Conservation (phyloP, 2,329 filamentous ascomycete species). For the Penicillium nordicum region DNA sequence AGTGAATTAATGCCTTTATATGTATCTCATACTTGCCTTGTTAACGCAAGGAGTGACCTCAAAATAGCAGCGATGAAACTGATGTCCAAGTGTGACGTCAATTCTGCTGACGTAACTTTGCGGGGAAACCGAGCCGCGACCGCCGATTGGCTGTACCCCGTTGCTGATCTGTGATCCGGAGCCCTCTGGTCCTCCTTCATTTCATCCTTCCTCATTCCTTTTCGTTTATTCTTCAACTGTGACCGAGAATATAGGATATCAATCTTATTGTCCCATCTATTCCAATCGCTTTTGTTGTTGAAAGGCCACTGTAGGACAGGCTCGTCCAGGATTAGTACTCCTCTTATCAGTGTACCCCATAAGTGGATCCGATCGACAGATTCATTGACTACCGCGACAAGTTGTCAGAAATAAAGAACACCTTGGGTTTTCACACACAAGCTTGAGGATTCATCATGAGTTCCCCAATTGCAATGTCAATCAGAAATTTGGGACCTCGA, state of each 20-base stretch:
- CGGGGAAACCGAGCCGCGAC: neutral
- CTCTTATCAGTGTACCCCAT: neutral
- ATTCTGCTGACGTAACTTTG: neutral
- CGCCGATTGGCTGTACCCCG: neutral
- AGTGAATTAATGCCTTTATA: too few species aligned
- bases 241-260: neutral
- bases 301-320: neutral
- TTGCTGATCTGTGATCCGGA: neutral
- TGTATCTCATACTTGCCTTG: neutral
- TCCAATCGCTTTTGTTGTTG: neutral
- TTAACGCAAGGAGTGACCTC: neutral
- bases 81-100: neutral
- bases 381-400: neutral
- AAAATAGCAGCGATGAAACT: neutral
- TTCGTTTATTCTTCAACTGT: neutral
- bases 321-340: neutral
- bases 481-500: slow-evolving; percentile 2
- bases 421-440: neutral
- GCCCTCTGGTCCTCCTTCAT: neutral
- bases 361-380: neutral
- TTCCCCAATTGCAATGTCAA: slow-evolving; percentile 12
- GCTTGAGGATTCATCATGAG: slow-evolving; percentile 11
- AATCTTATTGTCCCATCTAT: neutral
- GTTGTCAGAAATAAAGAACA: neutral
- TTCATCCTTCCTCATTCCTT: neutral